Base-by-base conservation (phyloP, 306 rosid genomes). In the Cucumis melo region DNA sequence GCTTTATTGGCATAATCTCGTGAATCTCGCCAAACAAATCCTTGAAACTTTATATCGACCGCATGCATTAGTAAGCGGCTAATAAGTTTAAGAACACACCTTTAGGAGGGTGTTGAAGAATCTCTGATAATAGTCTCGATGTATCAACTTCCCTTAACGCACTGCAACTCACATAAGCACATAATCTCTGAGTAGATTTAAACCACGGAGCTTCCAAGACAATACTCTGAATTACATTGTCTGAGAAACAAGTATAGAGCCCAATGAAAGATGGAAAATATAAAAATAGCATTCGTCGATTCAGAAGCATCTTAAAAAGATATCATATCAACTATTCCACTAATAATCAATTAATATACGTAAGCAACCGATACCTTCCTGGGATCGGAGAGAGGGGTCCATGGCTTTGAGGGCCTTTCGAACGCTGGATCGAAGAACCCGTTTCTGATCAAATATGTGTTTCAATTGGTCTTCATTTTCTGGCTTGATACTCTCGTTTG, bases 81-180 rank as follows among this genome's bases (percentile, higher is more conserved):
- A 48, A 24, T 24, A 44, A 41, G 54, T 7, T 67, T 67, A 72
- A 51, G 61, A 51, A 10, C 68, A 54, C 55, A 88, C 90, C 91
- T 83, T 41, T 65, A 1, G 61, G 38, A 4, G 76, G 77, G 78
- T 77, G 74, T 55, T 85, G 86, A 81, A 92, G 78, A 86, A 85
- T 86, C 48, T 85, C 85, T 19, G 90, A 83, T 81, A 94, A 83
- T 27, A 94, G 21, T 64, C 85, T 90, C 2, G 74, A 87, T 4
- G 96, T 90, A 61, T 92, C 97, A 39, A 94, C 99, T 87, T 94
- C 99, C 17, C 95, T 89, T 24, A 94, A 81, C 57, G 97, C 87
- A 78, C 78, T 85, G 85, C 97, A 92, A 76, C 97, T 90, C 77
- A 94, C 89, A 80, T 92, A 94, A 8, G 95, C 95, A 77, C 99